Conservation (phyloP, 768 basidiomycete species). For the Strobilomyces echinocephalus region DNA sequence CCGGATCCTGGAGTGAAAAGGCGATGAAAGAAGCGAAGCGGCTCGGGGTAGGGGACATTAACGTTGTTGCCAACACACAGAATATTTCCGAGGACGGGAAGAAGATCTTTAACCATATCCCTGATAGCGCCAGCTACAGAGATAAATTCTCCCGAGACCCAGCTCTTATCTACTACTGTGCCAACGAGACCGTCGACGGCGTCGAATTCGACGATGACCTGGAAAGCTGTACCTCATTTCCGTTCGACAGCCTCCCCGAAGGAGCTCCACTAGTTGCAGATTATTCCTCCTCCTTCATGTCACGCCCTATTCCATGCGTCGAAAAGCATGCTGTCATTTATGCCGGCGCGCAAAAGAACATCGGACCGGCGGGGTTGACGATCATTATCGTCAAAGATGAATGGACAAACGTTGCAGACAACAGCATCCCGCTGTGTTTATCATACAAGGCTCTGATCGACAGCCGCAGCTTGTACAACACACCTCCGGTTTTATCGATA, state of each 20-base stretch:
- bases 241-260: slow-evolving; percentile 67
- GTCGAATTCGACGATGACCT: slow-evolving; percentile 73
- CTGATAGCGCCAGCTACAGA: slow-evolving; percentile 63
- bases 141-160: slow-evolving; percentile 67
- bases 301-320: slow-evolving; percentile 81
- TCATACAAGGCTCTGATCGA: slow-evolving; percentile 82
- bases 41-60: slow-evolving; percentile 53
- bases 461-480: slow-evolving; percentile 80
- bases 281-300: slow-evolving; percentile 96
- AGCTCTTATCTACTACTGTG: slow-evolving; percentile 95
- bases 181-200: slow-evolving; percentile 98
- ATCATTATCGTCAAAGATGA: slow-evolving; percentile 94
- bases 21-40: slow-evolving; percentile 79
- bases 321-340: slow-evolving; percentile 91
- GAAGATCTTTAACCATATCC: slow-evolving; percentile 75
- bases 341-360: slow-evolving; percentile 97
- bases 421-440: slow-evolving; percentile 75
- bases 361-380: slow-evolving; percentile 91
- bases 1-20: slow-evolving; percentile 89
- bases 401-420: slow-evolving; percentile 62
- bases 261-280: slow-evolving; percentile 83
- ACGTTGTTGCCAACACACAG: slow-evolving; percentile 70
- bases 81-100: slow-evolving; percentile 53
- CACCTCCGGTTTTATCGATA: slow-evolving; percentile 86
- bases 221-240: slow-evolving; percentile 64